Base-by-base conservation (phyloP, 805 yeast genomes). In the Hanseniaspora lindneri region DNA sequence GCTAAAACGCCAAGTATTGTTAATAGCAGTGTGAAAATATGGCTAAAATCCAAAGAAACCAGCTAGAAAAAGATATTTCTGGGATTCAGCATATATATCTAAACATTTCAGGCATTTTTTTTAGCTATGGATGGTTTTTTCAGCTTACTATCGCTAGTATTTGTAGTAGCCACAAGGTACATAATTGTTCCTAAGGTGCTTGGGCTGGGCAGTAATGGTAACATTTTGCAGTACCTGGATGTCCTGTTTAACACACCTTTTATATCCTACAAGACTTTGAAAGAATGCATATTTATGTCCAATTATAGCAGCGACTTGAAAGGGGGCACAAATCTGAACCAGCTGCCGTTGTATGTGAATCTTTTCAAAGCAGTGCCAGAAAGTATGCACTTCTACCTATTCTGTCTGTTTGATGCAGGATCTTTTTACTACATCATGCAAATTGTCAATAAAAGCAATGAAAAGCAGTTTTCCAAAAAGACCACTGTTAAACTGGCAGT, bases 251-350 rank as follows among this genome's bases (percentile, higher is more conserved):
- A 66, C 3, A 61, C 66, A 1, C 67, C 67, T 1, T 55, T 62
- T 43, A 61, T 61, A 1, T 62, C 66, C 2, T 62, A 55, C 39
- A 58, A 76, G 56, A 69, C 76, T 34, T 59, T 83, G 36, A 63
- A 70, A 55, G 94, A 83, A 59, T 88, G 88, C 11, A 65, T 83
- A 10, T 83, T 73, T 55, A 70, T 83, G 44, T 64, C 76, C 49
- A 60, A 68, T 3, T 73, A 78, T 55, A 71, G 70, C 19, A 28
- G 21, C 24, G 13, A 37, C 28, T 13, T 11, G 5, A 8, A 6
- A 6, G 6, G 4, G 21, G 48, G 48, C 3, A 29, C 48, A 5
- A 44, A 44, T 30, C 13, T 44, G 13, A 44, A 44, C 14, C 48
- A 44, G 13, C 19, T 37, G 29, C 48, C 48, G 3, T 23, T 44